These are phyloP conservation scores for Circinella umbellata DNA, from an alignment of 371 early-diverging fungal species.

Conservation along the genomic window DNA sequence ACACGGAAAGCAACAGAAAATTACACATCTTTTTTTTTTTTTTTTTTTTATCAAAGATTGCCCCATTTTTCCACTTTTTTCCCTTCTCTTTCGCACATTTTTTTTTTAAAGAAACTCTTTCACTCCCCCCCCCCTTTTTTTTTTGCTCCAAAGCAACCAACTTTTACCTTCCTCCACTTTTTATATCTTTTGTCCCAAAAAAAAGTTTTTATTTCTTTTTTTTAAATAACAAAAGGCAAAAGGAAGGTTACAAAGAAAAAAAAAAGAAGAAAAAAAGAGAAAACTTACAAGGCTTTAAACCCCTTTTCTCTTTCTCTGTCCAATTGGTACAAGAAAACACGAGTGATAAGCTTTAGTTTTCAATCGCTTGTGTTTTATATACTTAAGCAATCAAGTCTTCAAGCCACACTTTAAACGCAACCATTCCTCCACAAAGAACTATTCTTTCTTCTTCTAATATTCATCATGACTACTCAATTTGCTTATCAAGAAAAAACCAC, in stretches of 20 bases:
- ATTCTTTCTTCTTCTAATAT: constrained; percentile 1
- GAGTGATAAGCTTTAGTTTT: constrained; percentile 4
- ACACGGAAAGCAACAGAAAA: no score
- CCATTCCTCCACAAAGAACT: constrained; percentile 18
- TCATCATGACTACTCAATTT: constrained; percentile 12
- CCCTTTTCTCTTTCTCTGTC: background rate
- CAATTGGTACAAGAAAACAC: background rate
- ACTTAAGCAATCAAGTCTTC: background rate
- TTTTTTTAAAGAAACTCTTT: background rate
- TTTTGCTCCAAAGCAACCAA: no score
- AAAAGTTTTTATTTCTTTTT: no score
- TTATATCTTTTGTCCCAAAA: background rate
- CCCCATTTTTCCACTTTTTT: background rate
- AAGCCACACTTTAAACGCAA: background rate
- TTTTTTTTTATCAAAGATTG: background rate
- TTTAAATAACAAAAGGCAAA: background rate
- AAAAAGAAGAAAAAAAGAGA: no score
- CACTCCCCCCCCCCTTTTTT: no score
- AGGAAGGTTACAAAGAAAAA: background rate
- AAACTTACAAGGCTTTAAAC: background rate
- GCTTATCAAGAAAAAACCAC: background rate
- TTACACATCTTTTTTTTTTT: no score
- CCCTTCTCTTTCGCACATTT: background rate
- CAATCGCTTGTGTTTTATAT: background rate
- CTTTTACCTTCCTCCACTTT: background rate